A percentile compares a stretch with the other conserved stretches of the same genome.
Conservation (phyloP, 2,329 filamentous ascomycete species). For the Penicillium hesseltinei region DNA sequence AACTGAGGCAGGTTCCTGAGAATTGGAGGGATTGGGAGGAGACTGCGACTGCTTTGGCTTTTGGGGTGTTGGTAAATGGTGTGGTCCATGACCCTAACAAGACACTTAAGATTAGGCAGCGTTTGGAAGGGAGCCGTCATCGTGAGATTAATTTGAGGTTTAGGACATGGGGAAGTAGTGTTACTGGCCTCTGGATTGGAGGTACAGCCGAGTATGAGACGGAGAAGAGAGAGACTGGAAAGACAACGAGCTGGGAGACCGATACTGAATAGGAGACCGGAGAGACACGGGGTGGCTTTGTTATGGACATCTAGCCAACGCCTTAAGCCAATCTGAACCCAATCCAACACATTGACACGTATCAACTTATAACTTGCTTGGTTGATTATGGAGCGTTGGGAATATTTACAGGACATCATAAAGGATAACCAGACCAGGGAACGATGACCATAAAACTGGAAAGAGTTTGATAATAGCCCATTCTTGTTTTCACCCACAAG, state of each 20-base stretch:
- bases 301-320: not conserved
- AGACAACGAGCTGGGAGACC: not conserved
- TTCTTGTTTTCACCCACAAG: not conserved
- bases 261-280: not conserved
- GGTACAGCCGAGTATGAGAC: not conserved
- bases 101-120: conserved; percentile 4
- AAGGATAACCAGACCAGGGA: not conserved
- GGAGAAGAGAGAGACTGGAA: not conserved
- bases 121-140: not conserved
- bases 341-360: not conserved
- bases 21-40: conserved; percentile 13
- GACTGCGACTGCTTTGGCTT: conserved; percentile 12
- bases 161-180: not conserved
- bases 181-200: conserved; percentile 14
- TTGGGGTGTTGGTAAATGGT: conserved; percentile 2
- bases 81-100: not conserved
- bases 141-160: conserved; percentile 8
- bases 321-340: not conserved
- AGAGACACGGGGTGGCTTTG: not conserved
- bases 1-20: conserved; percentile 13
- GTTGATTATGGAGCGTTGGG: not conserved
- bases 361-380: not conserved
- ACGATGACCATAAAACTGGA: not conserved
- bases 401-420: not conserved
- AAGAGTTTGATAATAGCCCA: too few species aligned